A percentile compares a stretch with the other conserved stretches of the same genome.
Evolutionary conservation across 2,329 filamentous ascomycete species (phyloP).

Genomic region (Xylaria sp.): DNA sequence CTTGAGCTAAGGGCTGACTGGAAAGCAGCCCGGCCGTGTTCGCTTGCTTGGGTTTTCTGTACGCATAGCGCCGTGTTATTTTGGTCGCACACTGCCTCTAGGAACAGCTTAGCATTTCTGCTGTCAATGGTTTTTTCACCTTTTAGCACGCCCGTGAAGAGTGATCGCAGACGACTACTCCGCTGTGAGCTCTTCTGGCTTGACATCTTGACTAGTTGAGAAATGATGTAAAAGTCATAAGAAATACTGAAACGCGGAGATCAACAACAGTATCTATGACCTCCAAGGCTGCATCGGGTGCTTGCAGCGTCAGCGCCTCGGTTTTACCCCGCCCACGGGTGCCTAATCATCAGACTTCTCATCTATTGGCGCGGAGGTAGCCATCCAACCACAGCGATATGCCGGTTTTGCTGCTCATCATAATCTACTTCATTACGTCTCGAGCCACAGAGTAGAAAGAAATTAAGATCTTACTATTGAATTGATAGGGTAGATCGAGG

Average conservation of each 20-base stretch:
- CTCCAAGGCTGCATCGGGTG: not conserved
- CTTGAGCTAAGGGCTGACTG: constrained; percentile 22
- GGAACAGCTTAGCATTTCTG: constrained; percentile 27
- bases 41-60: constrained; percentile 28
- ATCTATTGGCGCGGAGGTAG: constrained; percentile 26
- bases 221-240: not conserved
- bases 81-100: constrained; percentile 32
- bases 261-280: not conserved
- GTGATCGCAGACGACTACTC: constrained; percentile 13
- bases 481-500: not conserved
- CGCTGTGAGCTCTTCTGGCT: constrained; percentile 23
- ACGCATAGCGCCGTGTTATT: constrained; percentile 23
- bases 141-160: constrained; percentile 27
- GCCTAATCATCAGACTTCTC: not conserved
- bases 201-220: constrained; percentile 21
- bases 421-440: not conserved
- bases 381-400: not conserved
- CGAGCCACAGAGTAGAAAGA: not conserved
- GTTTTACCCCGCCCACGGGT: constrained; percentile 11
- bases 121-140: constrained; percentile 26
- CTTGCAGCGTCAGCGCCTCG: not conserved
- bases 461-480: not conserved
- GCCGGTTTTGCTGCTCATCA: not conserved
- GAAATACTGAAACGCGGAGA: not conserved
- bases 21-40: constrained; percentile 23